phyloP scores from a whole-genome alignment of 306 rosid genomes.

The Herpetospermum pedunculosum region DNA sequence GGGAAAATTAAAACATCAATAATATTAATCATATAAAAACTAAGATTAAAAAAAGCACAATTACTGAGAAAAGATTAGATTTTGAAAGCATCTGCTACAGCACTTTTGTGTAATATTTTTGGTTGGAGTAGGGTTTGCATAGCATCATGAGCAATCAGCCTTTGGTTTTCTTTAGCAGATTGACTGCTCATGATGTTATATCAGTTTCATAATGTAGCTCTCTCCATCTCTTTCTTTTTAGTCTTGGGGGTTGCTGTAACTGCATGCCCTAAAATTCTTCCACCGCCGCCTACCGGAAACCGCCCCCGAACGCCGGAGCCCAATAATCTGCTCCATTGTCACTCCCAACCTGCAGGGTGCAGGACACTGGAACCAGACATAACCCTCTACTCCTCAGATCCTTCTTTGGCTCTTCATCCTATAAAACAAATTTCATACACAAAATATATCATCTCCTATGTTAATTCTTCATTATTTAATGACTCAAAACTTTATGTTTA shows the following conservation, averaged over 20 bases:
- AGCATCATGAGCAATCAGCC: constrained; percentile 99
- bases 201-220: constrained; percentile 54
- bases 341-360: constrained; percentile 87
- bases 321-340: constrained; percentile 98
- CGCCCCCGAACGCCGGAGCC: constrained; percentile 83
- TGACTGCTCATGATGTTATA: constrained; percentile 99
- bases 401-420: constrained; percentile 71
- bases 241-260: constrained; percentile 11
- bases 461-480: background rate
- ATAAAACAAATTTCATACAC: background rate
- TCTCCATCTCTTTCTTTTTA: constrained; percentile 14
- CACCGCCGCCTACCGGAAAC: constrained; percentile 34
- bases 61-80: constrained; percentile 4
- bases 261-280: background rate
- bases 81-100: constrained; percentile 9
- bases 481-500: too few species aligned
- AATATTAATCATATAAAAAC: background rate
- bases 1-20: background rate
- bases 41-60: background rate
- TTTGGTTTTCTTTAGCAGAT: constrained; percentile 53
- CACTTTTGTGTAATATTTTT: background rate
- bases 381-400: constrained; percentile 87
- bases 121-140: constrained; percentile 24
- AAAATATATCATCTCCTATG: background rate
- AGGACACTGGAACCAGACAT: constrained; percentile 95